A percentile compares a stretch with the other conserved stretches of the same genome.
These are phyloP conservation scores for Thecaphora thlaspeos DNA, from an alignment of 1,284 basidiomycete species.

Conservation along the genomic window DNA sequence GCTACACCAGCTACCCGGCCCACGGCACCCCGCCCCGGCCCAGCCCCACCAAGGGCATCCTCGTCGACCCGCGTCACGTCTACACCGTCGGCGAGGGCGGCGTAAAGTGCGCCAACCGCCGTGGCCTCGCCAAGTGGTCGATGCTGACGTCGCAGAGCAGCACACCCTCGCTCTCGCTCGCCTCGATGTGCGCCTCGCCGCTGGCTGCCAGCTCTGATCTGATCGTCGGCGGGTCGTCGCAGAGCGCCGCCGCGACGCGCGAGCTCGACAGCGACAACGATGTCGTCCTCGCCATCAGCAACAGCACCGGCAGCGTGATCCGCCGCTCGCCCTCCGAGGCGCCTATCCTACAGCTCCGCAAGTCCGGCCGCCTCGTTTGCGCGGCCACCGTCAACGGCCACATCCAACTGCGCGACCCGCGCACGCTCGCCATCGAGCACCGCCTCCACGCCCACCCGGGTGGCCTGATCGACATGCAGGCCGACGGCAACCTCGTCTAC, in stretches of 20 bases:
- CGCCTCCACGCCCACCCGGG: constrained; percentile 55
- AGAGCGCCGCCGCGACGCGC: constrained; percentile 24
- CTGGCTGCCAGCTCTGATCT: constrained; percentile 49
- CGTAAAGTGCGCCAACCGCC: constrained; percentile 58
- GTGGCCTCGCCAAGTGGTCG: constrained; percentile 58
- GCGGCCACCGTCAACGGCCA: constrained; percentile 46
- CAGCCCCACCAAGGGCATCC: constrained; percentile 50
- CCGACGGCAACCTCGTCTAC: constrained; percentile 53
- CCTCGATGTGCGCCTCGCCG: constrained; percentile 51
- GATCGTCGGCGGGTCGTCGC: constrained; percentile 44
- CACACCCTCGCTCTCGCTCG: constrained; percentile 35
- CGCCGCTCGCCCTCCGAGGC: constrained; percentile 48
- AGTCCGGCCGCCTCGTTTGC: constrained; percentile 42
- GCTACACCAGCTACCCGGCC: constrained; percentile 63
- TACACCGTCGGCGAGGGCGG: constrained; percentile 54
- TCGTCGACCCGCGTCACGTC: constrained; percentile 57
- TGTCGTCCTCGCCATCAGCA: constrained; percentile 46
- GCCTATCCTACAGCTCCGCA: constrained; percentile 44
- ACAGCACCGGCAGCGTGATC: constrained; percentile 43
- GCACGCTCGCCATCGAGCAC: constrained; percentile 49
- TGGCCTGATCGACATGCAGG: constrained; percentile 54
- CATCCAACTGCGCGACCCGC: constrained; percentile 55
- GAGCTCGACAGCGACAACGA: constrained; percentile 36
- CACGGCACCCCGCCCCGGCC: constrained; percentile 64
- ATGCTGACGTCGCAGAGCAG: constrained; percentile 17